Conservation (phyloP, 1,284 basidiomycete genomes). For the Chalciporus sp. region DNA sequence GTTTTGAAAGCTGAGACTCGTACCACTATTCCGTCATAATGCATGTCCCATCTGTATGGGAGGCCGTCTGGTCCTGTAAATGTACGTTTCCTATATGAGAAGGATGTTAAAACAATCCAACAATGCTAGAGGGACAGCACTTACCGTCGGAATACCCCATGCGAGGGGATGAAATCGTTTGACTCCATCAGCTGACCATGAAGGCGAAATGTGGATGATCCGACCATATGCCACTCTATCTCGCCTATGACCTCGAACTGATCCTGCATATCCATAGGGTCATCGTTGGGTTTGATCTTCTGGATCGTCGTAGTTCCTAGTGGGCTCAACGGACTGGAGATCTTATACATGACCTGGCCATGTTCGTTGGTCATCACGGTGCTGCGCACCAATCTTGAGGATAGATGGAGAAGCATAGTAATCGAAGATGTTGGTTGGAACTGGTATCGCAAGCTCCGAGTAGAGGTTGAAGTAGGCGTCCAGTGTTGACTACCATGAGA, state of each 20-base stretch:
- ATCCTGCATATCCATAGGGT: constrained; percentile 10
- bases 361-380: constrained; percentile 11
- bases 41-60: constrained; percentile 19
- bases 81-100: constrained; percentile 20
- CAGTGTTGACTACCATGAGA: no score
- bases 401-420: no score
- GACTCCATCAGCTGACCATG: constrained; percentile 4
- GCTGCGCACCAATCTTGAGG: constrained; percentile 8
- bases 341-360: constrained; percentile 13
- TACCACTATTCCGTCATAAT: constrained; percentile 11
- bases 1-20: no score
- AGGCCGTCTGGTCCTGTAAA: constrained; percentile 22
- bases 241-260: constrained; percentile 13
- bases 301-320: constrained; percentile 13
- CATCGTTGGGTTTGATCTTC: constrained; percentile 13
- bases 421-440: no score
- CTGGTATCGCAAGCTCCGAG: no score
- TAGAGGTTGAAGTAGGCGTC: no score
- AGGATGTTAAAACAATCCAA: no score
- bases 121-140: no score
- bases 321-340: constrained; percentile 1
- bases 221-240: constrained; percentile 13
- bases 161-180: constrained; percentile 12
- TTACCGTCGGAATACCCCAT: constrained; percentile 12
- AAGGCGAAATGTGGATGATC: constrained; percentile 6